Conservation (phyloP, 2,329 filamentous ascomycete genomes). For the Ophiostoma triangulosporum region DNA sequence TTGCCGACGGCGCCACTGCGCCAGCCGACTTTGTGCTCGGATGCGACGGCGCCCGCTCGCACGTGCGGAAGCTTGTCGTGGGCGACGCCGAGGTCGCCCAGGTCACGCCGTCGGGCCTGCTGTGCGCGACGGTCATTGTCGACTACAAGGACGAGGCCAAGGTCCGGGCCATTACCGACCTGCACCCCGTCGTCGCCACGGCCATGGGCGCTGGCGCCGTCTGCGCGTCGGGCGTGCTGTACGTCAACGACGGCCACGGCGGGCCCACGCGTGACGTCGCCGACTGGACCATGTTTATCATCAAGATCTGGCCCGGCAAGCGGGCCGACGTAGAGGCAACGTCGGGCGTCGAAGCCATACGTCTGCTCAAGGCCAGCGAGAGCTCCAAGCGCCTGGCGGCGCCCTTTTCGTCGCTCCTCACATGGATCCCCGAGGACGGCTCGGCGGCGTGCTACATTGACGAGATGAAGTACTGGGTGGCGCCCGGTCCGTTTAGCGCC, state of each 20-base stretch:
- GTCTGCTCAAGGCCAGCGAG: conserved; percentile 18
- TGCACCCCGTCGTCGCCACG: conserved; percentile 21
- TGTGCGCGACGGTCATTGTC: conserved; percentile 19
- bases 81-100: conserved; percentile 16
- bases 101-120: conserved; percentile 19
- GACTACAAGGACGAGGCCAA: conserved; percentile 18
- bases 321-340: conserved; percentile 7
- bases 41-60: conserved; percentile 20
- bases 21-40: conserved; percentile 21
- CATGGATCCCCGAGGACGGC: conserved; percentile 21
- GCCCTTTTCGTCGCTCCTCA: conserved; percentile 21
- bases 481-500: conserved; percentile 18
- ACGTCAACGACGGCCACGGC: conserved; percentile 10
- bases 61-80: conserved; percentile 20
- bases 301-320: conserved; percentile 22
- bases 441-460: conserved; percentile 19
- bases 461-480: conserved; percentile 26
- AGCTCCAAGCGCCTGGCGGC: conserved; percentile 17
- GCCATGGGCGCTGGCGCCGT: conserved; percentile 20
- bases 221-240: conserved; percentile 18
- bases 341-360: conserved; percentile 23
- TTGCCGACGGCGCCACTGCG: conserved; percentile 17
- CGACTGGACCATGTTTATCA: conserved; percentile 23
- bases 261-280: conserved; percentile 9
- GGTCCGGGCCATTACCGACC: conserved; percentile 16